phyloP scores from a whole-genome alignment of 2,329 filamentous ascomycete genomes.

The Aspergillus luchuensis region DNA sequence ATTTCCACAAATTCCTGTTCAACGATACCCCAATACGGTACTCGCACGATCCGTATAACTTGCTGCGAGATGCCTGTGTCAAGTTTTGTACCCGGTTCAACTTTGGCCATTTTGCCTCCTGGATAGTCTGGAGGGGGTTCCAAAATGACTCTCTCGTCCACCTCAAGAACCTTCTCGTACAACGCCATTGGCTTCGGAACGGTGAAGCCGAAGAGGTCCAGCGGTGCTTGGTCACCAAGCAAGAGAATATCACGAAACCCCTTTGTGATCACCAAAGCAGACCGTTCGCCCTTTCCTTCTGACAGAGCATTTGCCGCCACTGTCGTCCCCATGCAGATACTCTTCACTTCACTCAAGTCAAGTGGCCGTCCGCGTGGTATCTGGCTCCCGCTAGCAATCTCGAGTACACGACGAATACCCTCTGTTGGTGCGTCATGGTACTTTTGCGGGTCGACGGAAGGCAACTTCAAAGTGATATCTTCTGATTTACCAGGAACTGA shows the following conservation, averaged over 20 bases:
- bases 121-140: constrained; percentile 27
- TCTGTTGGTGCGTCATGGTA: constrained; percentile 17
- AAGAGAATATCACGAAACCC: constrained; percentile 81
- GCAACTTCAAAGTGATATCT: constrained; percentile 16
- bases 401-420: constrained; percentile 15
- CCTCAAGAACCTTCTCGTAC: constrained; percentile 28
- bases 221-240: constrained; percentile 83
- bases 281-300: constrained; percentile 25
- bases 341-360: constrained; percentile 22
- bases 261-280: constrained; percentile 58
- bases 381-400: constrained; percentile 8
- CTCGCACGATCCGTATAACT: constrained; percentile 65
- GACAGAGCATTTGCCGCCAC: constrained; percentile 81
- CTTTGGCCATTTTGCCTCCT: constrained; percentile 18
- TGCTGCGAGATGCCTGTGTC: constrained; percentile 61
- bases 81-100: constrained; percentile 58
- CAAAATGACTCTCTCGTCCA: constrained; percentile 50
- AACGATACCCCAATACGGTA: constrained; percentile 55
- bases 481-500: constrained; percentile 12
- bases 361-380: constrained; percentile 12
- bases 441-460: constrained; percentile 15
- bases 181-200: constrained; percentile 71
- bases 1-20: constrained; percentile 64
- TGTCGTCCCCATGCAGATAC: constrained; percentile 86
- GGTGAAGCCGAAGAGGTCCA: constrained; percentile 81